Base-by-base conservation (phyloP, 495 filamentous ascomycete genomes). In the Halenospora varia region DNA sequence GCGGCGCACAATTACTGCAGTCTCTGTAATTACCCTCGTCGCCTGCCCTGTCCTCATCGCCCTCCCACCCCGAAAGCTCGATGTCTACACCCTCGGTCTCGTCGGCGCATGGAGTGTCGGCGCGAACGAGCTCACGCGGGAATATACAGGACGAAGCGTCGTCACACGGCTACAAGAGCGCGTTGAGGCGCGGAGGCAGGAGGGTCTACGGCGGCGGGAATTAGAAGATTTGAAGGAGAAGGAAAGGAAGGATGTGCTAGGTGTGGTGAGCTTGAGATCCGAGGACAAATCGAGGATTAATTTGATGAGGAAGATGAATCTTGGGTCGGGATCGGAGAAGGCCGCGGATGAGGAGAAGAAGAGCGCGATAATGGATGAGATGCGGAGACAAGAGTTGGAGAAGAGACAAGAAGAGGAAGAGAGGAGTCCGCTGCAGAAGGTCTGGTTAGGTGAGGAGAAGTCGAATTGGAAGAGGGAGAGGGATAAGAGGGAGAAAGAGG, bases 11-110 rank as follows among this genome's bases (percentile, higher is more conserved):
- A 48, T 66, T n/a, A 55, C 56, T 52, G 61, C 63, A 25, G 24
- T 62, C 25, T 59, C 89, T 10, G 64, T 85, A 9, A 78, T 71
- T 51, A 79, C 87, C 64, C 75, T 93, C 51, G 61, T 96, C 54
- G 75, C 82, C 24, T 83, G 84, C 39, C 90, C 92, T 1, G 63
- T 88, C 51, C 82, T 90, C 35, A 79, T 88, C 50, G 72, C 82
- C 56, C 77, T 96, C 13, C 93, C 93, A 2, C 89, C 90, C 0
- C 87, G 92, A 44, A 90, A 89, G 68, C 73, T 96, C 45, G 89
- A 85, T 67, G 25, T 81, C 54, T 87, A 83, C 71, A 78, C 87
- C 56, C 74, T 89, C 60, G 41, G 44, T 2, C 58, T 68, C 23
- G n/a, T 62, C 17, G 73, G 73, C 40, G 74, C 75, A 45, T 77